Percentiles rank a stretch among this genome's conserved stretches.
Evolutionary conservation across 2,329 filamentous ascomycete species (phyloP).

Genomic region (Colletotrichum aenigma): DNA sequence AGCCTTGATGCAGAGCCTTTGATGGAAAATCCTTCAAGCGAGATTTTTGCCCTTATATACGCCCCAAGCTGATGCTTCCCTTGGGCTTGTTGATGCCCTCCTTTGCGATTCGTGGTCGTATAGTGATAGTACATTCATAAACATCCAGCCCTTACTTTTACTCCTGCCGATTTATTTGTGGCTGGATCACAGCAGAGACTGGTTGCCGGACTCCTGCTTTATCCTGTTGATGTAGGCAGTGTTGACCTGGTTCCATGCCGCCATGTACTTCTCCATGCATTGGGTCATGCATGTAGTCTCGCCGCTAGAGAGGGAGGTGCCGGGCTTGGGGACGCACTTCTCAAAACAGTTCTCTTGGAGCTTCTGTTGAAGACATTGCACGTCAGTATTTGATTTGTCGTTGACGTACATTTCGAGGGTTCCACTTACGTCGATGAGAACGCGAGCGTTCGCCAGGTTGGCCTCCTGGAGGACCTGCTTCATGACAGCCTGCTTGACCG

Average conservation of each 20-base stretch:
- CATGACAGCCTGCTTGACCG: constrained; percentile 66
- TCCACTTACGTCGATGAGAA: constrained; percentile 68
- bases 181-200: neutral
- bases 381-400: neutral
- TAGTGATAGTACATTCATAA: constrained; percentile 12
- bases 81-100: neutral
- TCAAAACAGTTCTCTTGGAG: constrained; percentile 84
- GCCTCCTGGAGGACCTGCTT: constrained; percentile 68
- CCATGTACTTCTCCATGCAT: constrained; percentile 88
- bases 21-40: neutral
- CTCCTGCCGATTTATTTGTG: neutral
- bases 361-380: constrained; percentile 55
- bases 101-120: neutral
- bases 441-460: constrained; percentile 70
- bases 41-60: neutral
- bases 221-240: constrained; percentile 67
- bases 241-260: constrained; percentile 78
- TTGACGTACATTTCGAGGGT: neutral
- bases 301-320: constrained; percentile 66
- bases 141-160: neutral
- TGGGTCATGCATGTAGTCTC: constrained; percentile 74
- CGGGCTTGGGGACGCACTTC: constrained; percentile 75
- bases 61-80: neutral
- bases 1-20: neutral
- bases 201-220: constrained; percentile 59